These are phyloP conservation scores for Aspergillus ostianus DNA, from an alignment of 495 filamentous ascomycete genomes.

Conservation along the genomic window DNA sequence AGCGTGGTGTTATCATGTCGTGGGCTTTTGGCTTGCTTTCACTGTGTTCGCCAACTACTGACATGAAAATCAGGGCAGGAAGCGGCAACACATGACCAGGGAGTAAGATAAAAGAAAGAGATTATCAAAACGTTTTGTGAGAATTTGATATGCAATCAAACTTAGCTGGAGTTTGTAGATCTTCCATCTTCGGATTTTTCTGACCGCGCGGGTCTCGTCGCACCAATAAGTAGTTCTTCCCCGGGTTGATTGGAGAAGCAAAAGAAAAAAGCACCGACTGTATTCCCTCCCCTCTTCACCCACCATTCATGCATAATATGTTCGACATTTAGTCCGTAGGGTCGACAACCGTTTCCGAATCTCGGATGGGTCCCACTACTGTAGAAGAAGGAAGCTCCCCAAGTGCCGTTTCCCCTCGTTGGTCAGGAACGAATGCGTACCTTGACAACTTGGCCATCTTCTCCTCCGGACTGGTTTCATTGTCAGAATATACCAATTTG, in stretches of 20 bases:
- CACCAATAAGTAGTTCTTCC: neutral
- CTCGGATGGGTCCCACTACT: slow-evolving; percentile 35
- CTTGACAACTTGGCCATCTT: slow-evolving; percentile 75
- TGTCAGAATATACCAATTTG: slow-evolving; percentile 76
- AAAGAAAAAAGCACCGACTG: neutral
- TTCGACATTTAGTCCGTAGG: slow-evolving; percentile 27
- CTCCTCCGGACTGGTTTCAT: slow-evolving; percentile 80
- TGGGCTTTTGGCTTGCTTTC: neutral
- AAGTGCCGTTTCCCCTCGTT: slow-evolving; percentile 32
- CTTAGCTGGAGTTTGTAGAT: slow-evolving; percentile 42
- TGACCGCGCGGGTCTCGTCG: slow-evolving; percentile 10
- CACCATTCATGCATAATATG: neutral
- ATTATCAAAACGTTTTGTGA: slow-evolving; percentile 27
- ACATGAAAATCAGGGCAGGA: slow-evolving; percentile 33
- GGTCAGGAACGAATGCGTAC: slow-evolving; percentile 67
- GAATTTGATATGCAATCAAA: slow-evolving; percentile 41
- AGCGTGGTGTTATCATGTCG: neutral
- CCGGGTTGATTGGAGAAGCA: slow-evolving; percentile 4
- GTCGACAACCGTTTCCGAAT: slow-evolving; percentile 39
- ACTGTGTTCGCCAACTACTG: slow-evolving; percentile 34
- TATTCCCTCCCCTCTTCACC: neutral
- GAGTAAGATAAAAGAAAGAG: slow-evolving; percentile 23
- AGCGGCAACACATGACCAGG: slow-evolving; percentile 19
- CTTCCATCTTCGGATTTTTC: slow-evolving; percentile 5
- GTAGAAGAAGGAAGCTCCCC: slow-evolving; percentile 38